A percentile compares a stretch with the other conserved stretches of the same genome.
phyloP scores from a whole-genome alignment of 805 yeast genomes.

The Hanseniaspora singularis region DNA sequence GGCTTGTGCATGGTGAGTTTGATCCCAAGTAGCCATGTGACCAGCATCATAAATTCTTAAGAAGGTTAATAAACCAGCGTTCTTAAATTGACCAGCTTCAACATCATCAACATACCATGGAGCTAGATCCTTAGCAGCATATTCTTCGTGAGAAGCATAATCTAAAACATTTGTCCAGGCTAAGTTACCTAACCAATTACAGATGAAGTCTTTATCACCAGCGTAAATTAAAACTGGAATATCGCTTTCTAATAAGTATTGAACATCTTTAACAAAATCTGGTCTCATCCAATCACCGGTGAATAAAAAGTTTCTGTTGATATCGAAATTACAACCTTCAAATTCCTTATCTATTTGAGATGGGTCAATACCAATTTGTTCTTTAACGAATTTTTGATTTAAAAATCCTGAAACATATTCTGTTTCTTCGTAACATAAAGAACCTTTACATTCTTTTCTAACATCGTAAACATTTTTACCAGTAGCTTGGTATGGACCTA shows the following conservation, averaged over 20 bases:
- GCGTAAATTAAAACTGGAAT: slow-evolving; percentile 83
- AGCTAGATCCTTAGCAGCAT: slow-evolving; percentile 35
- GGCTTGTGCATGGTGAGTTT: slow-evolving; percentile 63
- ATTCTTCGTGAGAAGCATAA: slow-evolving; percentile 49
- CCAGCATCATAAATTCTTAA: slow-evolving; percentile 82
- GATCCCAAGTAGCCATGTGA: slow-evolving; percentile 91
- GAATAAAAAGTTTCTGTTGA: slow-evolving; percentile 67
- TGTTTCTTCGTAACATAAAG: slow-evolving; percentile 69
- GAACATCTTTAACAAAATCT: slow-evolving; percentile 56
- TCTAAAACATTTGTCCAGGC: slow-evolving; percentile 72
- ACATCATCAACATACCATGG: slow-evolving; percentile 39
- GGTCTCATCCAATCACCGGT: slow-evolving; percentile 92
- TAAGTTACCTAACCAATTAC: slow-evolving; percentile 92
- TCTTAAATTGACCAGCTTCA: slow-evolving; percentile 57
- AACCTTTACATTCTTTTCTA: slow-evolving; percentile 64
- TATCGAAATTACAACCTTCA: slow-evolving; percentile 66
- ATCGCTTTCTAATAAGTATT: slow-evolving; percentile 55
- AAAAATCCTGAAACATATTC: slow-evolving; percentile 65
- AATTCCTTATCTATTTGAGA: slow-evolving; percentile 31
- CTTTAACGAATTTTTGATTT: slow-evolving; percentile 63
- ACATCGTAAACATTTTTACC: slow-evolving; percentile 89
- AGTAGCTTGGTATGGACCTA: slow-evolving; percentile 70
- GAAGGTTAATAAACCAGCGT: slow-evolving; percentile 60
- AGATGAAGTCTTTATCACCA: slow-evolving; percentile 91
- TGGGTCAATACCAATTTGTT: slow-evolving; percentile 73